phyloP scores from a whole-genome alignment of 176 grass and related monocot species.

The Oryza punctata region DNA sequence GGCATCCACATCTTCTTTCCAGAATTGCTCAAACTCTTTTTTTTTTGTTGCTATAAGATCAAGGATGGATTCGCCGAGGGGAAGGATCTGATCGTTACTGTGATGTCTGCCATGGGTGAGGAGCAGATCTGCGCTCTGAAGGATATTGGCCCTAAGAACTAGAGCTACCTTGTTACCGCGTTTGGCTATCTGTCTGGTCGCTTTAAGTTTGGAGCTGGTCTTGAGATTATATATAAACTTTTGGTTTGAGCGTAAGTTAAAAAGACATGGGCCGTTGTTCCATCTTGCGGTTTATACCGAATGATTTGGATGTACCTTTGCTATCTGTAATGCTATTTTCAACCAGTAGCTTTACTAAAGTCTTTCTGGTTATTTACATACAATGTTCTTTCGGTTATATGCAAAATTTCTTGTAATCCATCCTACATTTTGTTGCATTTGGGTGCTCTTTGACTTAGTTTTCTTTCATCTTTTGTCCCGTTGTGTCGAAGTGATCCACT shows the following conservation, averaged over 20 bases:
- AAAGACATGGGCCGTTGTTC: background rate
- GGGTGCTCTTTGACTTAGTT: too few species aligned
- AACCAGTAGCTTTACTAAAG: background rate
- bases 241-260: background rate
- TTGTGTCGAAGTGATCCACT: too few species aligned
- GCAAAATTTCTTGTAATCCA: background rate
- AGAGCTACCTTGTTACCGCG: background rate
- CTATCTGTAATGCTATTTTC: slow-evolving; percentile 15
- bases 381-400: background rate
- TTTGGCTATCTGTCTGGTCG: slow-evolving; percentile 15
- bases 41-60: slow-evolving; percentile 32
- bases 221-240: slow-evolving; percentile 20
- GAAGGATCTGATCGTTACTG: slow-evolving; percentile 58
- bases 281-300: slow-evolving; percentile 2
- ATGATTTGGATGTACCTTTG: slow-evolving; percentile 26
- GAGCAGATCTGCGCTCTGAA: slow-evolving; percentile 62
- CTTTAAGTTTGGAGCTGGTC: slow-evolving; percentile 28
- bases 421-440: background rate
- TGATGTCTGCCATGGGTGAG: slow-evolving; percentile 65
- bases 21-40: background rate
- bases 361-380: background rate
- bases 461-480: too few species aligned
- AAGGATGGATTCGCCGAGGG: slow-evolving; percentile 53
- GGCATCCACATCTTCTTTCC: background rate
- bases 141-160: slow-evolving; percentile 62